phyloP scores from a whole-genome alignment of 2,329 filamentous ascomycete genomes.

The Sporothrix brasiliensis region DNA sequence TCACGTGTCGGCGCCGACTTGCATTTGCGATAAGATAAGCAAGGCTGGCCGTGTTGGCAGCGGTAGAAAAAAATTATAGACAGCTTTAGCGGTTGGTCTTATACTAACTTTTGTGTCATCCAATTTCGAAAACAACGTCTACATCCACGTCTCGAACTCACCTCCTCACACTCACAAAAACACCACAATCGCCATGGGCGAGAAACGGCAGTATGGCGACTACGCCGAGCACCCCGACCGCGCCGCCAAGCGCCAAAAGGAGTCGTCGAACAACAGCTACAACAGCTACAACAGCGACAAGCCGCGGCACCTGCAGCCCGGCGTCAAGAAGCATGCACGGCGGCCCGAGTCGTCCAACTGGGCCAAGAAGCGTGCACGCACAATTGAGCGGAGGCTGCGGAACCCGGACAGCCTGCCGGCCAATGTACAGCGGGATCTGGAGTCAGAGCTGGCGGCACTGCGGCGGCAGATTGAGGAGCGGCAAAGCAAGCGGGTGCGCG shows the following conservation, averaged over 20 bases:
- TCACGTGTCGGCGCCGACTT: slow-evolving; percentile 4
- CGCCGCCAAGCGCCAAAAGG: slow-evolving; percentile 35
- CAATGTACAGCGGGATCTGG: slow-evolving; percentile 67
- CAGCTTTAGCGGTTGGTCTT: not conserved
- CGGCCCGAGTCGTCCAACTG: slow-evolving; percentile 58
- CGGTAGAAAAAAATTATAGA: slow-evolving; percentile 14
- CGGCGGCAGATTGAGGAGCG: slow-evolving; percentile 64
- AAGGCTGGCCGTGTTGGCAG: not conserved
- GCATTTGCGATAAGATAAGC: not conserved
- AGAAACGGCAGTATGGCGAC: slow-evolving; percentile 41
- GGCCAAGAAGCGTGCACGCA: slow-evolving; percentile 71
- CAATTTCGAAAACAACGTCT: not conserved
- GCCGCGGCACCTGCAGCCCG: slow-evolving; percentile 21
- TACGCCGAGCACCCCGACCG: slow-evolving; percentile 31
- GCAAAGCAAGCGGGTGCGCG: slow-evolving; percentile 62
- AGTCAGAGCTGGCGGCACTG: slow-evolving; percentile 70
- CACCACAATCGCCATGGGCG: slow-evolving; percentile 39
- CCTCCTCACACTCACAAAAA: not conserved
- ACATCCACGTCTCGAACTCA: not conserved
- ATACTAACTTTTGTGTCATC: not conserved
- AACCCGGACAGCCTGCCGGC: slow-evolving; percentile 64
- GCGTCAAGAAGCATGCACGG: slow-evolving; percentile 46
- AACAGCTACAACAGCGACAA: slow-evolving; percentile 25
- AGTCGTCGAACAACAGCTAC: not conserved
- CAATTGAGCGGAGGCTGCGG: slow-evolving; percentile 67